Base-by-base conservation (phyloP, 306 rosid species). In the Acacia acuminata region DNA sequence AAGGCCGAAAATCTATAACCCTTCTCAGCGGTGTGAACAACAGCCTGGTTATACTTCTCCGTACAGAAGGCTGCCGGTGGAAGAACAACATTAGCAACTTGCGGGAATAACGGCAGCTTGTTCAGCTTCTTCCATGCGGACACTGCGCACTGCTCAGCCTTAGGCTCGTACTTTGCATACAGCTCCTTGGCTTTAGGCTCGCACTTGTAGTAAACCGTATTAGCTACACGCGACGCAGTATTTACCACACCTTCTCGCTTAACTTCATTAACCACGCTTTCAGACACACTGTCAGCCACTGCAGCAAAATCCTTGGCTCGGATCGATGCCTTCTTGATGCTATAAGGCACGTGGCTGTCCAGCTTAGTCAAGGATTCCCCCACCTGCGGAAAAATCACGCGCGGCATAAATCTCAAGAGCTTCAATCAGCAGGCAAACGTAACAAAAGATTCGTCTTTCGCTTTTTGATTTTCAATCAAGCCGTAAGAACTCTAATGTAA, bases 101-200 rank as follows among this genome's bases (percentile, higher is more conserved):
- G 89, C 19, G 98, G 97, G 84, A 95, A 92, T 20, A 95, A 77
- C 0, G 97, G 98, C 34, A 94, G 88, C 87, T 85, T 89, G 56
- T 93, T 93, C 66, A 87, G 75, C 71, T 10, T 82, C 80, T 60
- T 65, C 90, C 90, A 87, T 0, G 90, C 90, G 0, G 80, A 84
- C 17, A 76, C 90, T 0, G 90, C 90, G 8, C 78, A 84, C 82
- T 75, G 75, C 75, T 87, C 90, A 10, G 90, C 90, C 81, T 89
- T 93, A 0, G 97, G 97, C 81, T 94, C 97, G 8, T 42, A 93
- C 86, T 89, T 45, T 0, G 76, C 58, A 71, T 71, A 71, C 76
- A 71, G 58, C 56, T 14, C 76, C 76, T 71, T 45, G 12, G 76
- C 76, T 13, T n/a, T 24, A 47, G 76, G 76, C 27, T 44, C 76